Evolutionary conservation across 306 rosid species (phyloP), one percentile per base, ranked within the genome.

Genomic region (Begonia fuchsioides): DNA sequence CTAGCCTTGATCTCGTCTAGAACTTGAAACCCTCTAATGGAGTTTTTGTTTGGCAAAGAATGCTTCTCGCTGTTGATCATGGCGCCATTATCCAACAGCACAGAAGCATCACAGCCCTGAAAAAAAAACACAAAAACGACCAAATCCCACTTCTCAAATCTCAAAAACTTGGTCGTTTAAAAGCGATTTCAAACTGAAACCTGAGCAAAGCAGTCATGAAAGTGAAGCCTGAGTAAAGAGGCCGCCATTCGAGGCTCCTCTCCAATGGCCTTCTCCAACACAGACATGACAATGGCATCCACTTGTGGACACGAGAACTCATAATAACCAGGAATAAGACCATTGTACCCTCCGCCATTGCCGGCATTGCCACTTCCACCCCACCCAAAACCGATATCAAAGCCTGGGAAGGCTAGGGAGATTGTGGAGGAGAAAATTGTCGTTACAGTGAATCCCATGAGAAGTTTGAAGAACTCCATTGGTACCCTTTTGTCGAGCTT

Each of bases 71-170:
- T 81, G 6, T 47, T 67, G 12, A 78, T 62, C 13, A 45, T 57
- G 0, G 68, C 51, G 12, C 81, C 72, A 39, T 74, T 71, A 44
- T 86, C 95, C 53, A 86, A 46, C 60, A 86, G 70, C 26, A 86
- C 66, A 1, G 95, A 86, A 16, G 82, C 95, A 10, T 86, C 87
- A 1, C 95, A 86, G 2, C 95, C 95, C 93, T 86, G 65, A n/a
- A 38, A 59, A 50, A n/a, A 35, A 38, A 8, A 39, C 2, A 26
- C 8, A 26, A 4, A 26, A 26, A 4, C 7, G 35, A 26, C 35
- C 2, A 26, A 5, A 26, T n/a, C 35, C 35, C 35, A 26, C 3
- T 26, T 26, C 35, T 26, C 35, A 0, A 26, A 5, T 26, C 7
- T 26, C 35, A 26, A 26, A 26, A 26, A 26, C 35, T 26, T 7